Evolutionary conservation across 2,329 filamentous ascomycete species (phyloP).

Genomic region (Anisogramma anomala): DNA sequence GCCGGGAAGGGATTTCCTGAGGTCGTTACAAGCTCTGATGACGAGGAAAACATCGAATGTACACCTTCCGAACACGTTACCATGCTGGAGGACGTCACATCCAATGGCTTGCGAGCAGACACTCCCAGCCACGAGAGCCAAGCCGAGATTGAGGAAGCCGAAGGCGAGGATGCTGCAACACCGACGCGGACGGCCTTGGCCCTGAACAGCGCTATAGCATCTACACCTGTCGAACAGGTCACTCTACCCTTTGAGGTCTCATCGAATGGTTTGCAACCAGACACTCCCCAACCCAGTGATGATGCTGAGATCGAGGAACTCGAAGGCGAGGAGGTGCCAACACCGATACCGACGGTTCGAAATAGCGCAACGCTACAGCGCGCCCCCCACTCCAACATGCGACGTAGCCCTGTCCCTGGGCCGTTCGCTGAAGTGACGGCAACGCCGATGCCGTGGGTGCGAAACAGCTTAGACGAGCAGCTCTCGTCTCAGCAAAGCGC

Average conservation of each 20-base stretch:
- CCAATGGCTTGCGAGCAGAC: not conserved
- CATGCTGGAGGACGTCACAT: not conserved
- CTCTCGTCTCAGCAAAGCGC: not conserved
- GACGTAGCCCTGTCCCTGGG: not conserved
- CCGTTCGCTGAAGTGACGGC: not conserved
- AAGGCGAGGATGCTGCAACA: not conserved
- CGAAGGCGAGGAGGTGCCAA: too few species aligned
- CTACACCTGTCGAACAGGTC: not conserved
- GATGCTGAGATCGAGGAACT: too few species aligned
- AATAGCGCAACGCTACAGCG: not conserved
- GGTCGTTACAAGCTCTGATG: not conserved
- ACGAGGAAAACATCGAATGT: not conserved
- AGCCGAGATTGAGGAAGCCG: not conserved
- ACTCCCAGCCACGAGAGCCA: not conserved
- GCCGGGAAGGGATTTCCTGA: not conserved
- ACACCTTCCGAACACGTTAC: not conserved
- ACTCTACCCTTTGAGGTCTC: not conserved
- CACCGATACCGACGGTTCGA: not conserved
- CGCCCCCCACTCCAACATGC: not conserved
- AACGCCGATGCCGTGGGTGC: not conserved
- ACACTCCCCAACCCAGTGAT: not conserved
- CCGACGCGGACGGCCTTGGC: too few species aligned
- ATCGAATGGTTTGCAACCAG: not conserved
- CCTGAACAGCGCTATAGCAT: not conserved
- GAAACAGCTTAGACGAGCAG: not conserved